These are phyloP conservation scores for Hymenoscyphus linearis DNA, from an alignment of 2,329 filamentous ascomycete species.

Conservation along the genomic window DNA sequence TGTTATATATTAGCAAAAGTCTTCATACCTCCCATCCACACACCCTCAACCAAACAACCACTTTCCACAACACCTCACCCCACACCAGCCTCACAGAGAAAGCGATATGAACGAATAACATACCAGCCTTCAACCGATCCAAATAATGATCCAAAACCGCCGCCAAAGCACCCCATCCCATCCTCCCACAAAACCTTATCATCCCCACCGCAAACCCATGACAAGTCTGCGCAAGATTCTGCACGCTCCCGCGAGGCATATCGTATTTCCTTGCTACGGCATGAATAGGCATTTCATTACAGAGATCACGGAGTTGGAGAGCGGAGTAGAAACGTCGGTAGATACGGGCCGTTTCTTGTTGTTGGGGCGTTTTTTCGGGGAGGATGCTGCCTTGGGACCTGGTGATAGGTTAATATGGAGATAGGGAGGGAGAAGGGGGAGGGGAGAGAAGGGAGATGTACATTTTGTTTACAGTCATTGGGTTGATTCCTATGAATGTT, in stretches of 20 bases:
- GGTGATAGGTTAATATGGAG: slow-evolving; percentile 7
- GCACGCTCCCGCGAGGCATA: slow-evolving; percentile 63
- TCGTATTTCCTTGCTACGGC: slow-evolving; percentile 65
- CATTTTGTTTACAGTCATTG: slow-evolving; percentile 59
- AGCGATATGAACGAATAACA: background rate
- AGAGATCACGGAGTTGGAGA: slow-evolving; percentile 71
- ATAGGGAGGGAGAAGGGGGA: background rate
- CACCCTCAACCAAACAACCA: background rate
- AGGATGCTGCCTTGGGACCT: slow-evolving; percentile 64
- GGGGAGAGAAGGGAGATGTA: background rate
- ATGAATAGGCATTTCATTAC: slow-evolving; percentile 69
- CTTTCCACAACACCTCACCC: no score
- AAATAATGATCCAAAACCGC: slow-evolving; percentile 71
- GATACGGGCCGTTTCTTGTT: slow-evolving; percentile 56
- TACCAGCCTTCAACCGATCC: slow-evolving; percentile 60
- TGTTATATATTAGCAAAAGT: slow-evolving; percentile 8
- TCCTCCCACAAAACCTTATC: slow-evolving; percentile 72
- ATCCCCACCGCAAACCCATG: slow-evolving; percentile 75
- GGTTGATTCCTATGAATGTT: slow-evolving; percentile 62
- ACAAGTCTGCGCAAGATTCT: slow-evolving; percentile 68
- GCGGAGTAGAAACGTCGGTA: slow-evolving; percentile 71
- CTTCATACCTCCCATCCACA: slow-evolving; percentile 3
- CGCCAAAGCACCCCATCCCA: slow-evolving; percentile 69
- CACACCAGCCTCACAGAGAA: background rate
- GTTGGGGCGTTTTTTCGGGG: slow-evolving; percentile 55